phyloP scores from a whole-genome alignment of 192 early-diverging fungal species.

The Backusella tarrabulga region DNA sequence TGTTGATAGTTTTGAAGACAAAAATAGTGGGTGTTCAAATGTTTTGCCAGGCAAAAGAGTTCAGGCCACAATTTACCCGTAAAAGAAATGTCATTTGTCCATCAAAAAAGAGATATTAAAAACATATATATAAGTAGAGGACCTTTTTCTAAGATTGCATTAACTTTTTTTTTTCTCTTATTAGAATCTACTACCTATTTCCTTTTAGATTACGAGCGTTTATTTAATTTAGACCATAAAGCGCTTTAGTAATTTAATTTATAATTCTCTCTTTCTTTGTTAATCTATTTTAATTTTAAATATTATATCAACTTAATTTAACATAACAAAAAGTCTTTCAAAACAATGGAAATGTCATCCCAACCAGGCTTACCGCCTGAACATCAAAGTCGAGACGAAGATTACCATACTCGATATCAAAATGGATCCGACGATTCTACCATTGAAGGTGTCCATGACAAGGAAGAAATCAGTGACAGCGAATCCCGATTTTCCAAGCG shows the following conservation, averaged over 20 bases:
- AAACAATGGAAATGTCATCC: conserved; percentile 10
- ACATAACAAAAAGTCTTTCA: background rate
- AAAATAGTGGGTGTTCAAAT: background rate
- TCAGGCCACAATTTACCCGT: conserved; percentile 5
- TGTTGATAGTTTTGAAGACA: background rate
- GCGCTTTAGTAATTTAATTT: background rate
- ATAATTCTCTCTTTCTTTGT: background rate
- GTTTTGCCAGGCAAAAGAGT: background rate
- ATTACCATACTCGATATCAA: background rate
- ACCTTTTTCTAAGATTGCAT: background rate
- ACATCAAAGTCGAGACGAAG: background rate
- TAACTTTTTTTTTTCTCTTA: background rate
- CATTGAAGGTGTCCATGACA: background rate
- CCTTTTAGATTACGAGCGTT: background rate
- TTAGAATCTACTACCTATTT: background rate
- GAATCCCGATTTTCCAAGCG: background rate
- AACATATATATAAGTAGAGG: background rate
- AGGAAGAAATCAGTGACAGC: background rate
- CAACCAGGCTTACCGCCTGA: background rate
- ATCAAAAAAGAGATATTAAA: background rate
- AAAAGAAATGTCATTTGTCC: background rate
- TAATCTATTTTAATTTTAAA: background rate
- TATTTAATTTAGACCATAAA: background rate
- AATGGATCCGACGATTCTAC: background rate
- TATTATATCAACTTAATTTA: background rate